These are phyloP conservation scores for Venturia effusa DNA, from an alignment of 2,329 filamentous ascomycete species.

Conservation along the genomic window DNA sequence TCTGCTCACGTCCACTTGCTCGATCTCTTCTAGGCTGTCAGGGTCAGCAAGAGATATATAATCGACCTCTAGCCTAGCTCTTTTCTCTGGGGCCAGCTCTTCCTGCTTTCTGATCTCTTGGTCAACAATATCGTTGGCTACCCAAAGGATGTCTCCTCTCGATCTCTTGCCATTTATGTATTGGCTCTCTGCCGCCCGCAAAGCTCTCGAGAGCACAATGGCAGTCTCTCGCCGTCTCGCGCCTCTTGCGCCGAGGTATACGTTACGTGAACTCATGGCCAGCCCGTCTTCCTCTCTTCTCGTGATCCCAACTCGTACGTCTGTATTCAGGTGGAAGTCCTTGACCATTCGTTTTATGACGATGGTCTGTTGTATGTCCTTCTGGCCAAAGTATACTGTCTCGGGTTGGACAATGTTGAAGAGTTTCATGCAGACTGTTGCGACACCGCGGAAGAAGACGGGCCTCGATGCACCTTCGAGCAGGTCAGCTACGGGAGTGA, in stretches of 20 bases:
- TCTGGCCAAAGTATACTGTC: constrained; percentile 87
- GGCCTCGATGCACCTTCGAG: constrained; percentile 79
- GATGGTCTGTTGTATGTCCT: constrained; percentile 93
- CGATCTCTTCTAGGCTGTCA: constrained; percentile 68
- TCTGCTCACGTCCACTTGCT: constrained; percentile 53
- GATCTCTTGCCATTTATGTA: constrained; percentile 46
- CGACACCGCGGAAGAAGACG: constrained; percentile 93
- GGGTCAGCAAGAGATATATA: constrained; percentile 89
- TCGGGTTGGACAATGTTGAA: constrained; percentile 75
- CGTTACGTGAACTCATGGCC: constrained; percentile 85
- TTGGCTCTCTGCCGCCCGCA: constrained; percentile 58
- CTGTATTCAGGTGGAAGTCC: constrained; percentile 72
- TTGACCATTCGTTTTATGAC: constrained; percentile 77
- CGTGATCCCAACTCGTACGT: constrained; percentile 66
- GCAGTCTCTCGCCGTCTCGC: constrained; percentile 59
- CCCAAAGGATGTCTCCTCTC: constrained; percentile 58
- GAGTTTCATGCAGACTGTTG: constrained; percentile 90
- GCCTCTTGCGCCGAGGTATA: constrained; percentile 59
- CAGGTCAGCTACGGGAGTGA: constrained; percentile 71
- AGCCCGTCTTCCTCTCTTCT: constrained; percentile 69
- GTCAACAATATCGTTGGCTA: constrained; percentile 52
- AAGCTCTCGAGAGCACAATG: constrained; percentile 57
- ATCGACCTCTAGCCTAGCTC: constrained; percentile 71
- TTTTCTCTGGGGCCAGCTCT: constrained; percentile 44
- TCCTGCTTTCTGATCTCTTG: constrained; percentile 50